Conservation (phyloP, 1,284 basidiomycete genomes). For the Thecaphora thlaspeos region DNA sequence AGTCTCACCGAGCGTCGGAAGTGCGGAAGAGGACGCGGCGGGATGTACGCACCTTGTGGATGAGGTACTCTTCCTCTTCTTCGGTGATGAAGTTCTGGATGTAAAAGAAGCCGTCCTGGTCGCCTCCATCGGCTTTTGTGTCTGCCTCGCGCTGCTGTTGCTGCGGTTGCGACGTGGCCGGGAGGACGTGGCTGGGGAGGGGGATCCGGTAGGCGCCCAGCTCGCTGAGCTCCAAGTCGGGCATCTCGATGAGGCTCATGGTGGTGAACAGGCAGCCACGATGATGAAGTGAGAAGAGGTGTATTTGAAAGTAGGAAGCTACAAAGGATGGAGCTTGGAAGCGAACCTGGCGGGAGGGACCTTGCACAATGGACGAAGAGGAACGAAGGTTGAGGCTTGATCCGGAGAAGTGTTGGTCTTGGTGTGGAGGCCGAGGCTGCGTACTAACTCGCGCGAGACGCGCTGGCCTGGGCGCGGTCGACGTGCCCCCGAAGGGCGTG, state of each 20-base stretch:
- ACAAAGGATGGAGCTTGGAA: no score
- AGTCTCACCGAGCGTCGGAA: not conserved
- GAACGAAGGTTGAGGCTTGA: no score
- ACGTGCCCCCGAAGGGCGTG: no score
- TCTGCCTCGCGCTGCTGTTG: not conserved
- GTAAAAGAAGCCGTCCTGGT: conserved; percentile 44
- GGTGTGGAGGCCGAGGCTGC: no score
- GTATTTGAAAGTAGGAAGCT: no score
- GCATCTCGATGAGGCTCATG: conserved; percentile 25
- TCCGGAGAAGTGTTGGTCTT: no score
- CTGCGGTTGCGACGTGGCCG: conserved; percentile 13
- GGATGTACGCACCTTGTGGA: conserved; percentile 66
- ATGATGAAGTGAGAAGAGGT: no score
- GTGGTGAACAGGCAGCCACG: no score
- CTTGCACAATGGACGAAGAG: no score
- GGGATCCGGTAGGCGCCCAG: conserved; percentile 16
- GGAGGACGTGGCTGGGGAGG: conserved; percentile 18
- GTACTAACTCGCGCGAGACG: no score
- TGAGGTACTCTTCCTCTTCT: conserved; percentile 75
- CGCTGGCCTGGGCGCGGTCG: no score
- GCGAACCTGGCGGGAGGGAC: no score
- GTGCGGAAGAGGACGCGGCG: not conserved
- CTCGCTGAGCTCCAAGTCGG: conserved; percentile 12
- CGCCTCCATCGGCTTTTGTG: conserved; percentile 4
- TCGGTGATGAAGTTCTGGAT: conserved; percentile 76